phyloP scores from a whole-genome alignment of 352 stramenopile species.

The Globisporangium sylvaticum region DNA sequence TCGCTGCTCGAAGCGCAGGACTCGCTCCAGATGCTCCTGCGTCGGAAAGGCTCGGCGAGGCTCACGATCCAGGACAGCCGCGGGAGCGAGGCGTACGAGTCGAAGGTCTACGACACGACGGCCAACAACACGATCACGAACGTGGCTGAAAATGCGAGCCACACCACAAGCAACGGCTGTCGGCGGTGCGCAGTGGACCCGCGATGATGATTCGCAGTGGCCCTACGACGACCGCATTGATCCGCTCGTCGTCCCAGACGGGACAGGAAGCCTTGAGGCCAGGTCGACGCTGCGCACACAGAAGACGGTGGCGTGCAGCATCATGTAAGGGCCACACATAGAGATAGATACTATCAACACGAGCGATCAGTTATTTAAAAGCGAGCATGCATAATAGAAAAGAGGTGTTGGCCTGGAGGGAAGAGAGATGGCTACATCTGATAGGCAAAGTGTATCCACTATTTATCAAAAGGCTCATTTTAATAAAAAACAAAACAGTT shows the following conservation, averaged over 20 bases:
- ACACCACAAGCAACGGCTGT: background rate
- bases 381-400: background rate
- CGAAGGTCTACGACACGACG: background rate
- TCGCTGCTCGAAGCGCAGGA: slow-evolving; percentile 35
- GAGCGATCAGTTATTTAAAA: background rate
- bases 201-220: background rate
- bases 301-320: slow-evolving; percentile 21
- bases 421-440: background rate
- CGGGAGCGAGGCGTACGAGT: slow-evolving; percentile 3
- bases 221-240: background rate
- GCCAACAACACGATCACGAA: background rate
- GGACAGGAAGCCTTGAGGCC: background rate
- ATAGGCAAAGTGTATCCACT: background rate
- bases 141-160: background rate
- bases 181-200: background rate
- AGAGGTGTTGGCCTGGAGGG: background rate
- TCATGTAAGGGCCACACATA: slow-evolving; percentile 20
- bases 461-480: background rate
- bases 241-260: slow-evolving; percentile 6
- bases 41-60: slow-evolving; percentile 15
- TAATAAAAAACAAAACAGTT: too few species aligned
- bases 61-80: background rate
- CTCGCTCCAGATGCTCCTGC: slow-evolving; percentile 29
- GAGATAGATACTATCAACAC: background rate
- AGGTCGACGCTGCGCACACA: slow-evolving; percentile 5